Percentiles rank a stretch among this genome's conserved stretches.
These are phyloP conservation scores for Diaporthe sp. DNA, from an alignment of 2,329 filamentous ascomycete genomes.

Conservation along the genomic window DNA sequence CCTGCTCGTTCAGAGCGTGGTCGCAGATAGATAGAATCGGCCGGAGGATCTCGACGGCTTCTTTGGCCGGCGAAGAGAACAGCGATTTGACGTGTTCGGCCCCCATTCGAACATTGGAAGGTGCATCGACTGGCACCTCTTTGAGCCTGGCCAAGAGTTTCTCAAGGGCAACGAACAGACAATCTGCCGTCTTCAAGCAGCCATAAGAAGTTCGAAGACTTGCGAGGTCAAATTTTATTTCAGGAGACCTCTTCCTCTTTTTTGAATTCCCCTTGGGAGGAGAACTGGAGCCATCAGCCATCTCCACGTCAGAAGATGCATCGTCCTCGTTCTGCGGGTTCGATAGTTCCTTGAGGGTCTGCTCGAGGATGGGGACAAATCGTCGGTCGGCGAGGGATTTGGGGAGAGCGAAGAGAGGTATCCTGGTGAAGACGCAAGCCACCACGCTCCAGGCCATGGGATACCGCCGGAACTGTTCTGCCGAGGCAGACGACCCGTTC, in stretches of 20 bases:
- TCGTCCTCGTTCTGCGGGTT: constrained; percentile 46
- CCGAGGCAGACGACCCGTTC: constrained; percentile 61
- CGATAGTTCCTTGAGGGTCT: constrained; percentile 73
- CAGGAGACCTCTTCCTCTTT: constrained; percentile 63
- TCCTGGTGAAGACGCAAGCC: constrained; percentile 70
- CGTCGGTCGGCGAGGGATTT: constrained; percentile 79
- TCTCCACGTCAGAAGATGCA: constrained; percentile 44
- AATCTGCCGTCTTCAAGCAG: constrained; percentile 62
- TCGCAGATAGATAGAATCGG: constrained; percentile 63
- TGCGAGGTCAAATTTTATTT: constrained; percentile 56
- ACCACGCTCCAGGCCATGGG: constrained; percentile 74
- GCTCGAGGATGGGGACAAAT: constrained; percentile 76
- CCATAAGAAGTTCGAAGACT: constrained; percentile 56
- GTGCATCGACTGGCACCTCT: constrained; percentile 47
- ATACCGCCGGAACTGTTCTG: constrained; percentile 68
- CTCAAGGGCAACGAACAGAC: constrained; percentile 62
- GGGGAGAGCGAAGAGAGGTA: constrained; percentile 78
- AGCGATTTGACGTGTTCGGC: constrained; percentile 71
- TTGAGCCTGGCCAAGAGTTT: constrained; percentile 63
- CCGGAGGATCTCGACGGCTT: constrained; percentile 61
- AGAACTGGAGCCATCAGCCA: constrained; percentile 47
- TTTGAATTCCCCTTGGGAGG: constrained; percentile 48
- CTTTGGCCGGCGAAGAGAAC: constrained; percentile 64
- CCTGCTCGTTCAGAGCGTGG: constrained; percentile 51
- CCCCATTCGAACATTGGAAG: constrained; percentile 63